phyloP scores from a whole-genome alignment of 768 basidiomycete species.

The Suillus plorans region DNA sequence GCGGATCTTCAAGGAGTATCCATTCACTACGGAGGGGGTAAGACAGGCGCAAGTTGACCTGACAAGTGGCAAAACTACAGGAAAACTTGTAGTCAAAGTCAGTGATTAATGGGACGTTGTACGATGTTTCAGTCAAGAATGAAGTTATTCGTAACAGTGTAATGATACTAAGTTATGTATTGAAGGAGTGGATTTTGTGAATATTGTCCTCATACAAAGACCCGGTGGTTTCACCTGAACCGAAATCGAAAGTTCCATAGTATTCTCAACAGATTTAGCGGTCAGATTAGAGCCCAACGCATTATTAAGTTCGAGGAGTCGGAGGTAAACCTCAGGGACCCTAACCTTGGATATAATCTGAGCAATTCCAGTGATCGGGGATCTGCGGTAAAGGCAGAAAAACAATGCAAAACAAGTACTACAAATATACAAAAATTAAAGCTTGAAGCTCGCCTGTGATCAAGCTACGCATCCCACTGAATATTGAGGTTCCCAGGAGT shows the following conservation, averaged over 20 bases:
- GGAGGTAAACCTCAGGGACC: too few relatives aligned
- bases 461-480: too few relatives aligned
- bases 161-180: neutral
- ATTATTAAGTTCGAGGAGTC: too few relatives aligned
- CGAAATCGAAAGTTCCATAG: neutral
- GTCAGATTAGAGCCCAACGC: too few relatives aligned
- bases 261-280: neutral
- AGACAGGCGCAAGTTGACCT: constrained; percentile 78
- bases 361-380: too few relatives aligned
- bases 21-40: constrained; percentile 80
- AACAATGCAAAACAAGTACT: too few relatives aligned
- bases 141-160: neutral
- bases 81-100: constrained; percentile 85
- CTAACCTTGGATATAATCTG: too few relatives aligned
- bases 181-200: neutral
- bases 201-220: neutral
- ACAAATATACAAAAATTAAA: too few relatives aligned
- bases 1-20: constrained; percentile 73
- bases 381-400: too few relatives aligned
- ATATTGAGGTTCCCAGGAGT: neutral
- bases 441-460: too few relatives aligned
- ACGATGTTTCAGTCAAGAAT: neutral
- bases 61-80: constrained; percentile 71
- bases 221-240: neutral
- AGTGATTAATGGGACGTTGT: constrained; percentile 14